Evolutionary conservation across 2,329 filamentous ascomycete genomes (phyloP).

Genomic region (Taxawa tesnikishii): DNA sequence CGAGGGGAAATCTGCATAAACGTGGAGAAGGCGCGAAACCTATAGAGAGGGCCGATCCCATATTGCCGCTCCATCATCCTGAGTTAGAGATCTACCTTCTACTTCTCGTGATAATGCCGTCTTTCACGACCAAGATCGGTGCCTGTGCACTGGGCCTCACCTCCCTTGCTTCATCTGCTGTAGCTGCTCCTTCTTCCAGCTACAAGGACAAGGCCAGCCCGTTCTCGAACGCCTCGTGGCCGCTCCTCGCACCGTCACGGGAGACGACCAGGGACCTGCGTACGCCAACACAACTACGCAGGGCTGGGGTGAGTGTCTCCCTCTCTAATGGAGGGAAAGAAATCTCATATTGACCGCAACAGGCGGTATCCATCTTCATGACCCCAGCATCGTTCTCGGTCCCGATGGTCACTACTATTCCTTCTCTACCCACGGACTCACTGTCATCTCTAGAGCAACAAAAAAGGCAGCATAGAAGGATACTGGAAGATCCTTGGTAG

Average conservation of each 20-base stretch:
- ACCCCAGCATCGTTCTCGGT: constrained; percentile 34
- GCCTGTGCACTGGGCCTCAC: background rate
- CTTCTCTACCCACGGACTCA: constrained; percentile 39
- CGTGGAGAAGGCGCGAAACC: too few relatives aligned
- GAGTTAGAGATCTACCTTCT: too few relatives aligned
- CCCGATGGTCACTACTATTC: constrained; percentile 39
- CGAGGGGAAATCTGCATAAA: too few relatives aligned
- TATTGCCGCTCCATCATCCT: too few relatives aligned
- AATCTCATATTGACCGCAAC: too few relatives aligned
- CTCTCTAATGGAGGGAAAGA: too few relatives aligned
- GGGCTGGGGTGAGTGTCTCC: too few relatives aligned
- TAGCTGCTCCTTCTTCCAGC: constrained; percentile 1
- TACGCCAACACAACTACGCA: constrained; percentile 2
- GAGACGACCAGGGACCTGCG: constrained; percentile 3
- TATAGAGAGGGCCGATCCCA: too few relatives aligned
- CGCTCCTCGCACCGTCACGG: constrained; percentile 6
- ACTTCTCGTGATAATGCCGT: too few relatives aligned
- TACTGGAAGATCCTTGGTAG: constrained; percentile 38
- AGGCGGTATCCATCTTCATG: constrained; percentile 25
- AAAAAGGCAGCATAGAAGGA: constrained; percentile 25
- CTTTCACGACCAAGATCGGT: too few relatives aligned
- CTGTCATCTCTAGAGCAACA: constrained; percentile 36
- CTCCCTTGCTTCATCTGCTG: background rate
- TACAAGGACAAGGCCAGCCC: background rate
- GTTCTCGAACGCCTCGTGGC: constrained; percentile 7